Percentiles rank a stretch among this genome's conserved stretches.
phyloP scores from a whole-genome alignment of 1,284 basidiomycete species.

The Cryptococcus wingfieldii region DNA sequence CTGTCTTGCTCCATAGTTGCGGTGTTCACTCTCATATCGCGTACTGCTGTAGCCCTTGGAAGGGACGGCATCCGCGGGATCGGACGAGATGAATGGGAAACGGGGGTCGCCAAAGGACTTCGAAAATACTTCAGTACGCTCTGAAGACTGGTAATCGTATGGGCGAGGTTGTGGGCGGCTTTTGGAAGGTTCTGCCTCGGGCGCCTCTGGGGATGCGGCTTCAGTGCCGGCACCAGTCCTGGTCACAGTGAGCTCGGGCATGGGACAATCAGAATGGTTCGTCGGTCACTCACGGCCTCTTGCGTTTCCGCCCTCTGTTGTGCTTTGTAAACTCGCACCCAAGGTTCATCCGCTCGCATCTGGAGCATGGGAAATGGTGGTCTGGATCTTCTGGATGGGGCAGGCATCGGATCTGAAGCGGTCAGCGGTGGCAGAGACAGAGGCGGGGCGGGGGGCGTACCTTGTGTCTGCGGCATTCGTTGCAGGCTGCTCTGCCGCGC shows the following conservation, averaged over 20 bases:
- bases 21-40: not conserved
- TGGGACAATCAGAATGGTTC: no score
- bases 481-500: conserved; percentile 30
- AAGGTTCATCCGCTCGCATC: conserved; percentile 30
- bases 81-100: conserved; percentile 16
- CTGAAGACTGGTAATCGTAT: not conserved
- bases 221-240: no score
- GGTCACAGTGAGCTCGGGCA: no score
- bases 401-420: conserved; percentile 30
- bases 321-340: conserved; percentile 34
- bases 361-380: conserved; percentile 25
- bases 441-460: conserved; percentile 4
- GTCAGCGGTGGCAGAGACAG: not conserved
- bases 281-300: conserved; percentile 22
- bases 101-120: conserved; percentile 12
- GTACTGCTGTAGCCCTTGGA: not conserved
- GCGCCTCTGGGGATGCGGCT: no score
- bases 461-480: conserved; percentile 35
- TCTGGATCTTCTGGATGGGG: conserved; percentile 31
- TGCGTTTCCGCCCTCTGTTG: conserved; percentile 31
- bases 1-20: not conserved
- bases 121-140: not conserved
- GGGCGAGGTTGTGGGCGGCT: not conserved
- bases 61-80: not conserved
- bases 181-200: not conserved